A percentile compares a stretch with the other conserved stretches of the same genome.
phyloP scores from a whole-genome alignment of 768 basidiomycete genomes.

The Auriscalpium microsporum region DNA sequence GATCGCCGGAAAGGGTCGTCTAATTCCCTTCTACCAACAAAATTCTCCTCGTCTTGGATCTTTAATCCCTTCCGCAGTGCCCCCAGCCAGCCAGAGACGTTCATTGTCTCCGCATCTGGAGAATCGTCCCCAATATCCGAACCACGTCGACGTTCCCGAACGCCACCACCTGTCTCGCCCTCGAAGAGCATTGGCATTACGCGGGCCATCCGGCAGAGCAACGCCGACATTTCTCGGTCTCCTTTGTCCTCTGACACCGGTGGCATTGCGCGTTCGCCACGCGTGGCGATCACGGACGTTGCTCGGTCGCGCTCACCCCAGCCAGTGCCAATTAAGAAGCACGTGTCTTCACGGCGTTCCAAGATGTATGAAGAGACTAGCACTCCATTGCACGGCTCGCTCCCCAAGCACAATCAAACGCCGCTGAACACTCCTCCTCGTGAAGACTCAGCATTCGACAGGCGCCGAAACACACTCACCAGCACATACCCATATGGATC shows the following conservation, averaged over 20 bases:
- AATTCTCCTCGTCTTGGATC: constrained; percentile 69
- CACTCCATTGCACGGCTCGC: constrained; percentile 36
- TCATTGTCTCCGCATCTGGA: constrained; percentile 43
- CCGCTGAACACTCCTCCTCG: constrained; percentile 64
- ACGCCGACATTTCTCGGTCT: too few relatives aligned
- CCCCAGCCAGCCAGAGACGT: constrained; percentile 55
- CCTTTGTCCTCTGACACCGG: not conserved
- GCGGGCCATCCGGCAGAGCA: too few relatives aligned
- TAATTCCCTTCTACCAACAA: constrained; percentile 37
- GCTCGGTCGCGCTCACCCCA: constrained; percentile 28
- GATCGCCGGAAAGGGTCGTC: constrained; percentile 3
- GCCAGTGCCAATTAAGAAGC: constrained; percentile 30
- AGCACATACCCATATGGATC: constrained; percentile 25
- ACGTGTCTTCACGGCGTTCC: constrained; percentile 27
- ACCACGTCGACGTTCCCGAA: constrained; percentile 19
- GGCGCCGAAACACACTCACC: constrained; percentile 46
- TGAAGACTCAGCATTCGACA: constrained; percentile 46
- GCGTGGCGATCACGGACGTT: not conserved
- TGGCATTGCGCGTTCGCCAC: not conserved
- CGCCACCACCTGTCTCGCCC: not conserved
- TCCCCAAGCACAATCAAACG: constrained; percentile 40
- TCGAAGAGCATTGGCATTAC: too few relatives aligned
- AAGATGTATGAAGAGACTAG: constrained; percentile 50
- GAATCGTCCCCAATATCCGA: constrained; percentile 22
- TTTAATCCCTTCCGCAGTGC: constrained; percentile 67